A percentile compares a stretch with the other conserved stretches of the same genome.
Conservation (phyloP, 2,329 filamentous ascomycete genomes). For the Colletotrichum tofieldiae region DNA sequence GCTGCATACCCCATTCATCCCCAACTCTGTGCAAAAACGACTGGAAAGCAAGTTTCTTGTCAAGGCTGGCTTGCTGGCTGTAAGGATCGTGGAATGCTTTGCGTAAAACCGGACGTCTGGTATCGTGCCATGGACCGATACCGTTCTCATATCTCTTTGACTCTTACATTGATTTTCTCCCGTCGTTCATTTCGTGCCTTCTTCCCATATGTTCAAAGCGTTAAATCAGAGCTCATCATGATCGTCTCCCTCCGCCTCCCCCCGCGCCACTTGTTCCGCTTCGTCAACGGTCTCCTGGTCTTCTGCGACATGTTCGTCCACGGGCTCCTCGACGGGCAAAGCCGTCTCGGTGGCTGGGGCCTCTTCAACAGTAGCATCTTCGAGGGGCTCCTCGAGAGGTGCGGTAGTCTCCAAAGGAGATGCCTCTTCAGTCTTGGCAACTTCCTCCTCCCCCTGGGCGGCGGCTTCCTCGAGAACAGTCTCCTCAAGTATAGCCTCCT, state of each 20-base stretch:
- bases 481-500: no score
- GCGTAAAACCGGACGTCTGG: conserved; percentile 10
- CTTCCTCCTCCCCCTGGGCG: not conserved
- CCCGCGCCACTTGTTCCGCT: not conserved
- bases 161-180: conserved; percentile 4
- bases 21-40: not conserved
- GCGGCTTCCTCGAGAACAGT: not conserved
- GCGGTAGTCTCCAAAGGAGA: not conserved
- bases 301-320: no score
- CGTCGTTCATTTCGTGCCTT: not conserved
- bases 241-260: not conserved
- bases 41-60: not conserved
- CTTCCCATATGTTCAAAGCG: not conserved
- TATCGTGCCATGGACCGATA: conserved; percentile 4
- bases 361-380: not conserved
- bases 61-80: conserved; percentile 11
- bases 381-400: not conserved
- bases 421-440: conserved; percentile 9
- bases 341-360: not conserved
- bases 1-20: not conserved
- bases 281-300: not conserved
- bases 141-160: conserved; percentile 1
- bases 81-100: not conserved
- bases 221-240: conserved; percentile 22
- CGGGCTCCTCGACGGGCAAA: not conserved